Conservation (phyloP, 1,284 basidiomycete species). For the Pholiota adiposa region DNA sequence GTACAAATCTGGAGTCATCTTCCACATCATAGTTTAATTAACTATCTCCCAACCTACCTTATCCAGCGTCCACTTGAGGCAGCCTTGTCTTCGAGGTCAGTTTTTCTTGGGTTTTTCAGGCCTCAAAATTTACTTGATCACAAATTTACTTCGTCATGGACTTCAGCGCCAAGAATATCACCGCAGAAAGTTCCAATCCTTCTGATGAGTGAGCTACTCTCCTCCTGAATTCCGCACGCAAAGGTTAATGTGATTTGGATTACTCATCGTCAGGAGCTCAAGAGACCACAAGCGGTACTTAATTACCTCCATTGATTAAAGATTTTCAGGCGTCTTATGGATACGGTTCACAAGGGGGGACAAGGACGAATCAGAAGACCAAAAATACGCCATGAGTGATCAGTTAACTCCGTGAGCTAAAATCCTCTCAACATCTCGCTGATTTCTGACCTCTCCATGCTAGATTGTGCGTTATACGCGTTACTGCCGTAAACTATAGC, state of each 20-base stretch:
- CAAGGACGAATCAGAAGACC: background rate
- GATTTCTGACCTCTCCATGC: background rate
- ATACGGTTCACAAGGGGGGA: background rate
- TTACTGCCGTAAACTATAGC: background rate
- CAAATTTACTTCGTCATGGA: background rate
- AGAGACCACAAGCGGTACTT: background rate
- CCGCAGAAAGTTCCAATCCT: constrained; percentile 10
- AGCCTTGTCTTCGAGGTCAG: background rate
- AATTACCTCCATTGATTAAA: background rate
- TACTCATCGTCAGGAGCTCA: constrained; percentile 2
- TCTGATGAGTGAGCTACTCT: constrained; percentile 20
- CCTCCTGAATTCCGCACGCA: background rate
- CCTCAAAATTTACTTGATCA: background rate
- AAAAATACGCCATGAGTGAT: background rate
- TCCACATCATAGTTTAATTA: background rate
- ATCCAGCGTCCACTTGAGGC: background rate
- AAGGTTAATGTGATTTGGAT: background rate
- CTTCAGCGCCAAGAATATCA: constrained; percentile 9
- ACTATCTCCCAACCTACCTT: background rate
- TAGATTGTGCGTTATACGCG: constrained; percentile 15
- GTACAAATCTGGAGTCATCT: background rate
- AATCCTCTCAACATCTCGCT: background rate
- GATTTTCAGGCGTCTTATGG: background rate
- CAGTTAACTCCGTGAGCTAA: background rate
- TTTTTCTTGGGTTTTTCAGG: background rate